A percentile compares a stretch with the other conserved stretches of the same genome.
phyloP scores from a whole-genome alignment of 352 stramenopile species.

The Pythium aristosporum region DNA sequence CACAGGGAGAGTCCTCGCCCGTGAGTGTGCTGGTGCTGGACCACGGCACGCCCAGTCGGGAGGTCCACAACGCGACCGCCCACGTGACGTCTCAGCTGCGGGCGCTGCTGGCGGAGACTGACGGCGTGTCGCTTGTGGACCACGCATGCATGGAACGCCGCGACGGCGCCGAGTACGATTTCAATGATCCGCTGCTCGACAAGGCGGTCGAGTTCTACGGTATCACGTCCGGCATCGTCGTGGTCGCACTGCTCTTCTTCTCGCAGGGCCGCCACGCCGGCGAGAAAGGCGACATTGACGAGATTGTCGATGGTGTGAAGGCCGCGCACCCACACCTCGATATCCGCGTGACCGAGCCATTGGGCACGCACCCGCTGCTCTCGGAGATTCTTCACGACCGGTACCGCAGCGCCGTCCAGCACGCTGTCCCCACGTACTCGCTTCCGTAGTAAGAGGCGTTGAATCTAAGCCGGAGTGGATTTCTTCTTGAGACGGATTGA shows the following conservation, averaged over 20 bases:
- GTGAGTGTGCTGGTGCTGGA: slow-evolving; percentile 74
- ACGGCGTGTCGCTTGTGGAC: slow-evolving; percentile 40
- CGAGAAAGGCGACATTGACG: slow-evolving; percentile 74
- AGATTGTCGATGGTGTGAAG: slow-evolving; percentile 57
- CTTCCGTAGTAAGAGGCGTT: slow-evolving; percentile 7
- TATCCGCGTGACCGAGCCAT: slow-evolving; percentile 59
- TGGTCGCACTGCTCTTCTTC: slow-evolving; percentile 78
- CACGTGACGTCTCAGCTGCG: slow-evolving; percentile 59
- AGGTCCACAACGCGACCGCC: slow-evolving; percentile 69
- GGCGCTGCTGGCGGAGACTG: slow-evolving; percentile 26
- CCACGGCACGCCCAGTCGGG: slow-evolving; percentile 64
- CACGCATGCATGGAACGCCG: slow-evolving; percentile 80
- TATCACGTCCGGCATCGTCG: slow-evolving; percentile 56
- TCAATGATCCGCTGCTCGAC: slow-evolving; percentile 77
- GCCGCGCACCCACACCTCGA: slow-evolving; percentile 41
- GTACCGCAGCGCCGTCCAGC: slow-evolving; percentile 38
- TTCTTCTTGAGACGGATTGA: slow-evolving; percentile 34
- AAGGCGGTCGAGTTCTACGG: slow-evolving; percentile 63
- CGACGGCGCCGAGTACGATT: slow-evolving; percentile 69
- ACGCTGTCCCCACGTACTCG: slow-evolving; percentile 2
- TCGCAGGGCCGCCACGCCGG: slow-evolving; percentile 73
- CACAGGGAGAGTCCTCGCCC: slow-evolving; percentile 19
- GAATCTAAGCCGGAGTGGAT: neutral
- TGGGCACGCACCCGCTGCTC: slow-evolving; percentile 63
- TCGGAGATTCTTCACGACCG: slow-evolving; percentile 66